Evolutionary conservation across 75 land plant genomes (phyloP).

Genomic region (Chamaecyparis obtusa): DNA sequence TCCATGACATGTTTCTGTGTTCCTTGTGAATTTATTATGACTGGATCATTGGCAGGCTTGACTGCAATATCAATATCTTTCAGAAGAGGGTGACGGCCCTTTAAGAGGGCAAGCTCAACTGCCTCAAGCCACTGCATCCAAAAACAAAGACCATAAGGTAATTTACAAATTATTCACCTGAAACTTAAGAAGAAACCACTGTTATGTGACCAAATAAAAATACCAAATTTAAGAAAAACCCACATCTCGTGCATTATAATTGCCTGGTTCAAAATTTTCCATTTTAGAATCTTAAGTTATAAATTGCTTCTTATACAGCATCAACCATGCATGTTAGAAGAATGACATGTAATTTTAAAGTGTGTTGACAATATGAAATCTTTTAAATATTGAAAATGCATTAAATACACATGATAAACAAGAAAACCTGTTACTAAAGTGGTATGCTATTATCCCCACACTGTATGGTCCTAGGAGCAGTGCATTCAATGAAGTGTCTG

Average conservation of each 20-base stretch:
- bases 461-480: background rate
- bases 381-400: background rate
- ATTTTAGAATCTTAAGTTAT: background rate
- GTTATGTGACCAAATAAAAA: background rate
- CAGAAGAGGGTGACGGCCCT: constrained; percentile 90
- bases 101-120: constrained; percentile 91
- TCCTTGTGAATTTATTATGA: background rate
- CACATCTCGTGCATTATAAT: background rate
- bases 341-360: background rate
- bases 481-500: background rate
- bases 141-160: constrained; percentile 7
- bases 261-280: background rate
- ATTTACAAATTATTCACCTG: background rate
- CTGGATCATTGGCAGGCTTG: constrained; percentile 54
- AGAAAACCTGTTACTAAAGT: background rate
- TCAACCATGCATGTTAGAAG: background rate
- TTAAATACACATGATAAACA: background rate
- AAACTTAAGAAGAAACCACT: background rate
- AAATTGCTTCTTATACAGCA: background rate
- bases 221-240: background rate
- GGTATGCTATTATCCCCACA: background rate
- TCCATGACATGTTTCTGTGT: background rate
- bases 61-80: constrained; percentile 64
- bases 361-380: background rate
- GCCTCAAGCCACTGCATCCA: constrained; percentile 88